Percentiles rank a stretch among this genome's conserved stretches.
These are phyloP conservation scores for Candida stauntonica DNA, from an alignment of 805 yeast genomes.

Conservation along the genomic window DNA sequence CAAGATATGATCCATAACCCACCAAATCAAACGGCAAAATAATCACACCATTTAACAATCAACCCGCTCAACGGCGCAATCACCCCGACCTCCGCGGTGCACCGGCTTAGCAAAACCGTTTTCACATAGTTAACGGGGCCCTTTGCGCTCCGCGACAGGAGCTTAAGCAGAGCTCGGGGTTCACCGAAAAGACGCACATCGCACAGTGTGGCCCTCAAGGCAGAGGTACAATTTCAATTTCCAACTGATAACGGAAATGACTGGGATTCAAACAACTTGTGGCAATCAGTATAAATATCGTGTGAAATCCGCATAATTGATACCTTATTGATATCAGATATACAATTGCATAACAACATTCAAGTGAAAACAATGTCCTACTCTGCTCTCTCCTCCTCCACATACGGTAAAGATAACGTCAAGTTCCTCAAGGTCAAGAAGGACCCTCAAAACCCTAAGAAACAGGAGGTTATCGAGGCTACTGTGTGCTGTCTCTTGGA, in stretches of 20 bases:
- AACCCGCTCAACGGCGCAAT: no score
- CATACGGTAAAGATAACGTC: constrained; percentile 92
- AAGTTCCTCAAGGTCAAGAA: constrained; percentile 86
- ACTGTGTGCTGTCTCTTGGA: constrained; percentile 70
- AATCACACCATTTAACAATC: no score
- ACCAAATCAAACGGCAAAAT: no score
- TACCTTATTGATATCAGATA: no score
- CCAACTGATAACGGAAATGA: constrained; percentile 1
- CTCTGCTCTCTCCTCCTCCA: constrained; percentile 39
- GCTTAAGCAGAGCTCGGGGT: constrained; percentile 9
- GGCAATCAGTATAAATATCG: no score
- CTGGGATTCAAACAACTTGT: no score
- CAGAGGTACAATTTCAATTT: background rate
- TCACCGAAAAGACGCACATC: constrained; percentile 13
- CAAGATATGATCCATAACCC: no score
- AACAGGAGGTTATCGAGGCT: constrained; percentile 82
- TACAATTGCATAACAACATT: no score
- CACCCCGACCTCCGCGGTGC: background rate
- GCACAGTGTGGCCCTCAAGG: background rate
- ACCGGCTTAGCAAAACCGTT: background rate
- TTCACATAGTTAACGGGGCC: no score
- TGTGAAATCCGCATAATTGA: no score
- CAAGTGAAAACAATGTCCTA: constrained; percentile 17
- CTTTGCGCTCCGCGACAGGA: no score
- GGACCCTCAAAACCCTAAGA: constrained; percentile 64